These are phyloP conservation scores for Wickerhamiella occidentalis DNA, from an alignment of 805 yeast genomes.

Conservation along the genomic window DNA sequence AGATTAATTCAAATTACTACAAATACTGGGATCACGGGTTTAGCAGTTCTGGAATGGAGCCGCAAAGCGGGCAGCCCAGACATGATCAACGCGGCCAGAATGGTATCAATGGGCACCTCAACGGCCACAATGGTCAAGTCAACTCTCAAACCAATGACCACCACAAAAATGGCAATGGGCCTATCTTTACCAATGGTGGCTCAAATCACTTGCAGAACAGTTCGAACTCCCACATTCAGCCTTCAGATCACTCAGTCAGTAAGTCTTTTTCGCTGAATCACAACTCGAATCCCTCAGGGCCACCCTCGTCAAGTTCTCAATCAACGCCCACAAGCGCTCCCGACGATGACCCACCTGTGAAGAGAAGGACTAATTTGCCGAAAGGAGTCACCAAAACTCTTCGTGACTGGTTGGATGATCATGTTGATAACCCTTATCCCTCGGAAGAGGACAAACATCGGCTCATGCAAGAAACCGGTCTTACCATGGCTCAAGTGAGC, in stretches of 20 bases:
- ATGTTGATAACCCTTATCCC: slow-evolving; percentile 73
- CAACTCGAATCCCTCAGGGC: neutral
- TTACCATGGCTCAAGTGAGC: slow-evolving; percentile 67
- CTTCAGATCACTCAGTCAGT: neutral
- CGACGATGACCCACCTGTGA: slow-evolving; percentile 5
- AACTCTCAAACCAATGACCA: neutral
- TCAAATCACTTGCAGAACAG: neutral
- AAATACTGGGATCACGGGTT: neutral
- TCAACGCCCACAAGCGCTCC: neutral
- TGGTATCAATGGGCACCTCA: neutral
- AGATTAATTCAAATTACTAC: neutral
- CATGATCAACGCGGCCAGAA: neutral
- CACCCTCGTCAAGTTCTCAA: neutral
- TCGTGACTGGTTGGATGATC: slow-evolving; percentile 61
- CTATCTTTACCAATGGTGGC: too few relatives aligned
- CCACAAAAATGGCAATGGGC: neutral
- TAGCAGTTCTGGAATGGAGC: neutral
- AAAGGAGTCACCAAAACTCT: slow-evolving; percentile 62
- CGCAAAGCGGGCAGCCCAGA: neutral
- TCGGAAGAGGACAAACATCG: slow-evolving; percentile 64
- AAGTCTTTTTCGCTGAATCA: neutral
- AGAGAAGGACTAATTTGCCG: slow-evolving; percentile 61
- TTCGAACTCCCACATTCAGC: neutral
- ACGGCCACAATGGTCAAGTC: neutral
- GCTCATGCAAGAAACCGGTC: slow-evolving; percentile 57